Percentiles rank a stretch among this genome's conserved stretches.
phyloP scores from a whole-genome alignment of 2,329 filamentous ascomycete species.

The Piedraia hortae region DNA sequence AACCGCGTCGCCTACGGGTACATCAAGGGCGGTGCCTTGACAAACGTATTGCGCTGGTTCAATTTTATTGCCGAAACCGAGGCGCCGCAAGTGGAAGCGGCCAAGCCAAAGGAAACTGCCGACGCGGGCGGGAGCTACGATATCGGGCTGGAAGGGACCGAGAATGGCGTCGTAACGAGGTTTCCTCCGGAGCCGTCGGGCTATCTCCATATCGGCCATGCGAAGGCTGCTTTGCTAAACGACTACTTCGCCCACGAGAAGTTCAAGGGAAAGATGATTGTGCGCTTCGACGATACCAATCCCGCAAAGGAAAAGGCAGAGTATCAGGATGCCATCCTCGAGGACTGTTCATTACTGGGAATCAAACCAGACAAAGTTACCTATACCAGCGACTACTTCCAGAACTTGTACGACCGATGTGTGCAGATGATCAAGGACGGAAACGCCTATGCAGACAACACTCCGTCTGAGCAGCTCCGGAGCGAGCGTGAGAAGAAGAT shows the following conservation, averaged over 20 bases:
- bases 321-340: conserved; percentile 76
- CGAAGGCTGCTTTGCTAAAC: conserved; percentile 77
- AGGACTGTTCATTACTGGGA: conserved; percentile 75
- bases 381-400: conserved; percentile 89
- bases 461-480: conserved; percentile 66
- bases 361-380: conserved; percentile 67
- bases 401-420: conserved; percentile 66
- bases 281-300: conserved; percentile 94
- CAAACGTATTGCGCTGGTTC: conserved; percentile 69
- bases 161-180: conserved; percentile 69
- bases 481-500: conserved; percentile 63
- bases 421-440: conserved; percentile 64
- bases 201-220: conserved; percentile 86
- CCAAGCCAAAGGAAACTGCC: conserved; percentile 25
- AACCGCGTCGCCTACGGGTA: conserved; percentile 66
- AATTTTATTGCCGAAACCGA: conserved; percentile 54
- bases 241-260: conserved; percentile 91
- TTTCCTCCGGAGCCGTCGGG: conserved; percentile 91
- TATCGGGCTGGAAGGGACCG: conserved; percentile 57
- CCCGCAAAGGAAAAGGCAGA: conserved; percentile 93
- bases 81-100: conserved; percentile 35
- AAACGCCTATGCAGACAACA: conserved; percentile 83
- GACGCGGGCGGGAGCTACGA: conserved; percentile 71
- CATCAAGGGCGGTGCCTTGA: conserved; percentile 48
- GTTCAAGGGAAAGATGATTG: conserved; percentile 69